phyloP scores from a whole-genome alignment of 1,284 basidiomycete genomes.

The Sparassis latifolia region DNA sequence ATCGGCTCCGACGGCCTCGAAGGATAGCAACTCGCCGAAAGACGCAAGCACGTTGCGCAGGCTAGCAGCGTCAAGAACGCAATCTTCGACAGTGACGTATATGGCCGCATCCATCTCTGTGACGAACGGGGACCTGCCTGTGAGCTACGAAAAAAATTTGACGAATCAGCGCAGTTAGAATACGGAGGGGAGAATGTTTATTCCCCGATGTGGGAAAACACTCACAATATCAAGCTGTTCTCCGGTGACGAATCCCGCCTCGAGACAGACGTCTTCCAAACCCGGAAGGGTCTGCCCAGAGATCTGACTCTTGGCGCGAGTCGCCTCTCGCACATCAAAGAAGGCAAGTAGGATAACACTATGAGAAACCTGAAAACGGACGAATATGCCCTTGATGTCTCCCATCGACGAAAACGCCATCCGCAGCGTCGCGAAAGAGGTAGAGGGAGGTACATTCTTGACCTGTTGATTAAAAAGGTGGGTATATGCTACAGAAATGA shows the following conservation, averaged over 20 bases:
- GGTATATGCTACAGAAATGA: slow-evolving; percentile 2
- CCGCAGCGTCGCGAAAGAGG: slow-evolving; percentile 9
- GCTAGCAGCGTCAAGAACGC: slow-evolving; percentile 11
- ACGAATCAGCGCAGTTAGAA: slow-evolving; percentile 1
- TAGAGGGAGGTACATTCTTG: slow-evolving; percentile 11
- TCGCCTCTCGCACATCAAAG: slow-evolving; percentile 51
- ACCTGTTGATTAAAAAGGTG: slow-evolving; percentile 10
- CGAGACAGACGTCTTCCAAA: slow-evolving; percentile 14
- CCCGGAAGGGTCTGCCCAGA: slow-evolving; percentile 12
- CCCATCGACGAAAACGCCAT: slow-evolving; percentile 15
- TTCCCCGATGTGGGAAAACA: not conserved
- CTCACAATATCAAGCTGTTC: slow-evolving; percentile 14
- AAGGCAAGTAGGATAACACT: slow-evolving; percentile 56
- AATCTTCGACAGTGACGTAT: slow-evolving; percentile 29
- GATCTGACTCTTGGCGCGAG: slow-evolving; percentile 33
- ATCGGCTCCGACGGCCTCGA: slow-evolving; percentile 11
- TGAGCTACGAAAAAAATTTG: slow-evolving; percentile 26
- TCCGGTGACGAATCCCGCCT: slow-evolving; percentile 10
- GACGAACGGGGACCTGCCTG: slow-evolving; percentile 32
- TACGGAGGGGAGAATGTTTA: not conserved
- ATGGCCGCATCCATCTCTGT: slow-evolving; percentile 37
- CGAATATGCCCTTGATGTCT: slow-evolving; percentile 44
- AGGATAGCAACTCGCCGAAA: slow-evolving; percentile 19
- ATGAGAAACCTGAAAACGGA: slow-evolving; percentile 39
- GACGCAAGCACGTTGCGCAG: slow-evolving; percentile 16